Evolutionary conservation across 2,329 filamentous ascomycete genomes (phyloP).

Genomic region (Cryphonectria naterciae): DNA sequence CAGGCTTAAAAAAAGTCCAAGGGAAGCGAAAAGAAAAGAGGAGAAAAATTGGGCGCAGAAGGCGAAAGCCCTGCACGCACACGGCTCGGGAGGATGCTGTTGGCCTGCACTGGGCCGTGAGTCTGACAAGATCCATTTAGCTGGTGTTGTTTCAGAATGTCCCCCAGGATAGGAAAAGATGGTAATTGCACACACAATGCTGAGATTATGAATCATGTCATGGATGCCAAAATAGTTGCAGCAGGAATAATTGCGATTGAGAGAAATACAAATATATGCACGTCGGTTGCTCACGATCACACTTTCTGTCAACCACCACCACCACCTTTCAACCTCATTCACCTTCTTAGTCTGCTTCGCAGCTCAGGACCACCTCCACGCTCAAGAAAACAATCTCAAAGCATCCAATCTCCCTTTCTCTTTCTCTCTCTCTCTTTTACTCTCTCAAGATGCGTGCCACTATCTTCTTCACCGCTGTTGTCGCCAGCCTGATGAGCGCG

Average conservation of each 20-base stretch:
- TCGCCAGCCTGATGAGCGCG: conserved; percentile 10
- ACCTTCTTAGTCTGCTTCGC: not conserved
- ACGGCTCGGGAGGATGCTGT: not conserved
- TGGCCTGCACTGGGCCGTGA: not conserved
- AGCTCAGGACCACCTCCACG: not conserved
- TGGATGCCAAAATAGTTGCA: not conserved
- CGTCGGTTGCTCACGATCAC: not conserved
- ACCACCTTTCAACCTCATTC: not conserved
- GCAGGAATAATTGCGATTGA: not conserved
- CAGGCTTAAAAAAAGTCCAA: not conserved
- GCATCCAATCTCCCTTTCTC: not conserved
- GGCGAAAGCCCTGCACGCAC: not conserved
- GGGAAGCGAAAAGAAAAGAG: not conserved
- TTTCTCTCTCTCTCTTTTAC: not conserved
- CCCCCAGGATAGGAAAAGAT: not conserved
- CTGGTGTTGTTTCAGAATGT: not conserved
- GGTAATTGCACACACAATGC: not conserved
- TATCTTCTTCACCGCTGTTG: conserved; percentile 7
- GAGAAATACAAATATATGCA: conserved; percentile 2
- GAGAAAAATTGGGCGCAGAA: not conserved
- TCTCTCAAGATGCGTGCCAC: conserved; percentile 11
- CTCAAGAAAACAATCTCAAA: not conserved
- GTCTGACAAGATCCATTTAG: not conserved
- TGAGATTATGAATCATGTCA: not conserved
- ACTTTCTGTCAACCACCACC: not conserved